These are phyloP conservation scores for Luffa acutangula DNA, from an alignment of 306 rosid species.

Conservation along the genomic window DNA sequence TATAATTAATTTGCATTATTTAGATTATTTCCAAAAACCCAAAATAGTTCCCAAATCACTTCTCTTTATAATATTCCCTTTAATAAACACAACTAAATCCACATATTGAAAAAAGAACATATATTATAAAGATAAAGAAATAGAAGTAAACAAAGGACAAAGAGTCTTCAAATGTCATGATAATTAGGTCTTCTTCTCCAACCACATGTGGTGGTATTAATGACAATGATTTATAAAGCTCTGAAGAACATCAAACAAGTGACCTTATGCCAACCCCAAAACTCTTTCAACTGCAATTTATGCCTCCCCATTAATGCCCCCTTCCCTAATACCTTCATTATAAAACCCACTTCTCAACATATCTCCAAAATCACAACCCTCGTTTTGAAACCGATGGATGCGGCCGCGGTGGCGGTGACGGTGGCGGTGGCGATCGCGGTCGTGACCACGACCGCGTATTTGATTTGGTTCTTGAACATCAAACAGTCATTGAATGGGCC, in stretches of 20 bases:
- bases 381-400: constrained; percentile 20
- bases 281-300: neutral
- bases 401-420: constrained; percentile 26
- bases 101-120: too few species aligned
- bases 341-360: neutral
- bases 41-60: too few species aligned
- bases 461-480: constrained; percentile 50
- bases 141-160: neutral
- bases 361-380: neutral
- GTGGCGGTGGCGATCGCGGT: constrained; percentile 19
- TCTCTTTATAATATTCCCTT: too few species aligned
- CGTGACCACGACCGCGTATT: constrained; percentile 38
- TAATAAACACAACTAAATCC: too few species aligned
- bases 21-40: too few species aligned
- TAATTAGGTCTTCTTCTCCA: neutral
- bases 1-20: too few species aligned
- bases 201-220: constrained; percentile 2
- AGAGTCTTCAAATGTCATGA: neutral
- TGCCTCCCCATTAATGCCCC: constrained; percentile 6
- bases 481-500: constrained; percentile 54
- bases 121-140: neutral
- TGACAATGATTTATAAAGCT: neutral
- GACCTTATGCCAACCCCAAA: neutral
- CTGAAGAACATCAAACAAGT: too few species aligned
- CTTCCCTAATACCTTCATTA: neutral